Evolutionary conservation across 345 rosid species (phyloP).

Genomic region (Alliaria petiolata): DNA sequence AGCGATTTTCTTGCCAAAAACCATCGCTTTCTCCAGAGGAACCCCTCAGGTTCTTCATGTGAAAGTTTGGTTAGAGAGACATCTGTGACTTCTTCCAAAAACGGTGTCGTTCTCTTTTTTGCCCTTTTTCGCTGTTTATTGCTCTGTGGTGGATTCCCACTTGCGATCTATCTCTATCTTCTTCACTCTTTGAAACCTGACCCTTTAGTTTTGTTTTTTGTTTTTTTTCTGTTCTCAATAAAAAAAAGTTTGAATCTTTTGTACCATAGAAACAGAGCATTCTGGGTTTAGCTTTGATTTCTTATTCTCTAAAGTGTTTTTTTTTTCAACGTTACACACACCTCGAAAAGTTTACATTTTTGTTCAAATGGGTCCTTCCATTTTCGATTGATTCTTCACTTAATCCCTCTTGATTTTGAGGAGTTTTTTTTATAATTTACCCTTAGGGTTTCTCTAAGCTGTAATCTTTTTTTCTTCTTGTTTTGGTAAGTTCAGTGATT

Average conservation of each 20-base stretch:
- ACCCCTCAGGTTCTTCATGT: constrained; percentile 48
- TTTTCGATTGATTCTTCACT: not conserved
- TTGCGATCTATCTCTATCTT: not conserved
- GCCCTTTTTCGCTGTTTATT: constrained; percentile 22
- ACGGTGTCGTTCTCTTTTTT: constrained; percentile 39
- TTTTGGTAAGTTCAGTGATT: constrained; percentile 25
- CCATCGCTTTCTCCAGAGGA: constrained; percentile 43
- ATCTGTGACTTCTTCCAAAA: constrained; percentile 34
- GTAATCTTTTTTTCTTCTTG: constrained; percentile 5
- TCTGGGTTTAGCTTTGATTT: not conserved
- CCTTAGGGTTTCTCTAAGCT: not conserved
- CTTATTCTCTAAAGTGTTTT: not conserved
- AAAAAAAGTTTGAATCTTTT: not conserved
- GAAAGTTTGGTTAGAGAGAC: constrained; percentile 46
- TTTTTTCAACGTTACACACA: not conserved
- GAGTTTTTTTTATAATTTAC: not conserved
- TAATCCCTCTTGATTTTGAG: not conserved
- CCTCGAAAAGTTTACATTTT: not conserved
- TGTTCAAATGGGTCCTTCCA: not conserved
- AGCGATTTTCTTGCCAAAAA: constrained; percentile 2
- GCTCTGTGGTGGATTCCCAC: not conserved
- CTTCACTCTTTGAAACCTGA: not conserved
- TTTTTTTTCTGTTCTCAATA: not conserved
- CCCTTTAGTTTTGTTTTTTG: not conserved
- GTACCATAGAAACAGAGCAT: constrained; percentile 16